Conservation (phyloP, 139 green algal genomes). For the Zygnema circumcarinatum region DNA sequence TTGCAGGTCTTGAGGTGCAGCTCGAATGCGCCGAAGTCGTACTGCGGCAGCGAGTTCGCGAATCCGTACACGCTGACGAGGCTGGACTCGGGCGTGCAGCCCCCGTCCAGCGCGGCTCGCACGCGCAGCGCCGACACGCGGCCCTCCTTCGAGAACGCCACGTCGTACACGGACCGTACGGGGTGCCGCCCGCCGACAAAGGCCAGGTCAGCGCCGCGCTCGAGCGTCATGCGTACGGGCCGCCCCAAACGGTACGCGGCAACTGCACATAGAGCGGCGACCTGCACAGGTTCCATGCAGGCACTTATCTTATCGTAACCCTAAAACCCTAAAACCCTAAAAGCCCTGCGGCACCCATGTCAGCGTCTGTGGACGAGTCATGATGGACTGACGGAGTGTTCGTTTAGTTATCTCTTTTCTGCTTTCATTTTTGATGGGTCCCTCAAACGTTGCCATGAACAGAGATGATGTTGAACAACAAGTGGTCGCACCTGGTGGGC, state of each 20-base stretch:
- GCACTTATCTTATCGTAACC: too few species aligned
- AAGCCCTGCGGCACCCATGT: too few species aligned
- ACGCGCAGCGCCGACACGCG: conserved; percentile 23
- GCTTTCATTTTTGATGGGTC: too few species aligned
- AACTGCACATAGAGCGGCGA: conserved; percentile 17
- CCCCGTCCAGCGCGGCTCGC: conserved; percentile 18
- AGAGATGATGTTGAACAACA: too few species aligned
- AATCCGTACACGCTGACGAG: not conserved
- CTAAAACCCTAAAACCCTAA: too few species aligned
- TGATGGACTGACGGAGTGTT: too few species aligned
- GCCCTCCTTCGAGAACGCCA: conserved; percentile 23
- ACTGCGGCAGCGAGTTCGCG: not conserved
- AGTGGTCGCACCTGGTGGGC: not conserved
- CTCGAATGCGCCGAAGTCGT: conserved; percentile 30
- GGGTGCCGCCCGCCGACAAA: conserved; percentile 15
- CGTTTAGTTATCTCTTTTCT: too few species aligned
- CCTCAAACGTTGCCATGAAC: too few species aligned
- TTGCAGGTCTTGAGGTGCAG: conserved; percentile 24
- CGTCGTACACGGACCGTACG: conserved; percentile 21
- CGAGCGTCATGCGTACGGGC: conserved; percentile 33
- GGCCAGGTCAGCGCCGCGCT: conserved; percentile 37
- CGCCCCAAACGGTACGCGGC: conserved; percentile 4
- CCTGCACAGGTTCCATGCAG: too few species aligned
- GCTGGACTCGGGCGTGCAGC: not conserved
- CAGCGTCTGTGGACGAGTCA: too few species aligned